Conservation (phyloP, 306 rosid species). For the Casuarina cunninghamiana region DNA sequence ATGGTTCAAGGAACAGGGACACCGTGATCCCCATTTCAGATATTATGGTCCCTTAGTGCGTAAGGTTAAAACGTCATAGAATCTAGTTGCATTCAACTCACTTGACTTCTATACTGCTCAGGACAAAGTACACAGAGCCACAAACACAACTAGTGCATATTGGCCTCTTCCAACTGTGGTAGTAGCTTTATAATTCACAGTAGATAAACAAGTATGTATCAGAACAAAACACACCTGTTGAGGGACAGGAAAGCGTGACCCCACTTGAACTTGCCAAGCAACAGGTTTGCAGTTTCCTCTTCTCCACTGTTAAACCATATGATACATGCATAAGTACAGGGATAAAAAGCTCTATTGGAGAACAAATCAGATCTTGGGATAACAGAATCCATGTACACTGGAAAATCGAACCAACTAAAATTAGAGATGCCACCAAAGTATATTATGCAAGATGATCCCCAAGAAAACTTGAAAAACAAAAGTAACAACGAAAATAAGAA, state of each 20-base stretch:
- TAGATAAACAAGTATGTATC: not conserved
- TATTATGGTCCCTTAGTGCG: not conserved
- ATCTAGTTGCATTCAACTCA: slow-evolving; percentile 11
- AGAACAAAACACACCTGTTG: slow-evolving; percentile 55
- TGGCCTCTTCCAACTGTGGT: not conserved
- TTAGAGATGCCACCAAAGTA: slow-evolving; percentile 1
- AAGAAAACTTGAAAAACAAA: not conserved
- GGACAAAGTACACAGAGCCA: too few species aligned
- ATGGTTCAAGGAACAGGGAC: not conserved
- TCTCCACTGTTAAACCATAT: slow-evolving; percentile 70
- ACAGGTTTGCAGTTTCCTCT: slow-evolving; percentile 78
- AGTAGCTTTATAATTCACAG: not conserved
- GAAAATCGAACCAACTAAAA: not conserved
- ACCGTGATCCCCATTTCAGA: not conserved
- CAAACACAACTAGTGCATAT: too few species aligned
- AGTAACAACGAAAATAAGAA: not conserved
- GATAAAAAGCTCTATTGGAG: not conserved
- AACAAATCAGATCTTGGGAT: slow-evolving; percentile 8
- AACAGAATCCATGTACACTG: slow-evolving; percentile 9
- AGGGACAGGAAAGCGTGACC: slow-evolving; percentile 89
- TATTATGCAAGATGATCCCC: not conserved
- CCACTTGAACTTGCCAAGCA: slow-evolving; percentile 97
- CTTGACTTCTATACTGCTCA: not conserved
- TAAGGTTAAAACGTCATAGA: not conserved
- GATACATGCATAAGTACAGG: slow-evolving; percentile 2